Evolutionary conservation across 2,329 filamentous ascomycete genomes (phyloP), one percentile per base, ranked within the genome.

Genomic region (Neofusicoccum laricinum): DNA sequence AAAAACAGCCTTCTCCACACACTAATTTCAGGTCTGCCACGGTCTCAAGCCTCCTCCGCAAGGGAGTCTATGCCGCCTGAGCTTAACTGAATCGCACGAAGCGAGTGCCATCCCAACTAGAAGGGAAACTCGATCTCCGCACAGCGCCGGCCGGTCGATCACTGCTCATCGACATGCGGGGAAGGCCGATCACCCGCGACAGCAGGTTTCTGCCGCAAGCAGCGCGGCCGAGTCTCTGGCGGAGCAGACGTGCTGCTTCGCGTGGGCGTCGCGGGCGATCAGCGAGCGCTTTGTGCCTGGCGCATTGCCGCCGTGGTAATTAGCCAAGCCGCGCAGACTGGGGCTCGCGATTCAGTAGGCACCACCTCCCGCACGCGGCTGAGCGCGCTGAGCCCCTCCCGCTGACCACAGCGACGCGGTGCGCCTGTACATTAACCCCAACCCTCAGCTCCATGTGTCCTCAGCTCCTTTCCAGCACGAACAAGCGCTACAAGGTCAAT

Each of bases 401-500:
- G 45, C 58, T 61, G 45, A 50, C 45, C 58, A 49, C 58, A 43
- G 51, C 17, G 41, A 43, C 17, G 41, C 41, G 17, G 36, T 32
- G 34, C 51, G 21, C 19, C 34, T 57, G 19, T 41, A 57, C 51
- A 57, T 57, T 57, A 57, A 57, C 14, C n/a, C 49, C 15, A n/a
- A 34, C 15, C 32, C 50, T 30, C 50, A 41, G 55, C 57, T 49
- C 57, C 25, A 48, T 63, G 61, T 30, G 8, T 57, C 50, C 41
- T 34, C 43, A 21, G 32, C 43, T 58, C 62, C 51, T 48, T 36
- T 46, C 36, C 25, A 25, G 41, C 21, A 46, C 62, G 15, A 41
- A 34, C 62, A 64, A 58, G 51, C 62, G 61, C 40, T 49, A 57
- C 61, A 57, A 49, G 61, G 32, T 58, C 62, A 64, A 64, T 53